Evolutionary conservation across 192 early-diverging fungal genomes (phyloP).

Genomic region (Backusella liffmaniae): DNA sequence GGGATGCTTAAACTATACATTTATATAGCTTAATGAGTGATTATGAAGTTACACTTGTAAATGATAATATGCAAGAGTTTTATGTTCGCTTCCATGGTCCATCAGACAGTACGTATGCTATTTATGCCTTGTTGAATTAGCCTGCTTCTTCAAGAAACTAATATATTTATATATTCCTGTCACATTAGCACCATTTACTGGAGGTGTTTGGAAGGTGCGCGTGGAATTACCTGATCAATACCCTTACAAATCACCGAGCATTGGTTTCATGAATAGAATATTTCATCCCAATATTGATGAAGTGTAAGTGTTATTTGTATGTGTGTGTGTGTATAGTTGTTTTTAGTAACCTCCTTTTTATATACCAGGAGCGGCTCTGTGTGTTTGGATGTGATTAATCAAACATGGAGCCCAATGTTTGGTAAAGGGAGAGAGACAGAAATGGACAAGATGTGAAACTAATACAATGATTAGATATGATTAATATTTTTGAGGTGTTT

Average conservation of each 20-base stretch:
- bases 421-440: slow-evolving; percentile 45
- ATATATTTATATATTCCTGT: not conserved
- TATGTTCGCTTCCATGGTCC: slow-evolving; percentile 94
- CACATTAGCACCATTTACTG: slow-evolving; percentile 78
- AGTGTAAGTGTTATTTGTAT: slow-evolving; percentile 51
- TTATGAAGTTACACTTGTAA: slow-evolving; percentile 97
- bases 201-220: slow-evolving; percentile 96
- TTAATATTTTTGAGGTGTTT: slow-evolving; percentile 99
- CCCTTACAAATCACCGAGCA: slow-evolving; percentile 98
- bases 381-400: slow-evolving; percentile 99
- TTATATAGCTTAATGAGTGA: slow-evolving; percentile 92
- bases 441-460: not conserved
- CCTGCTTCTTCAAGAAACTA: no score
- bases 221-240: slow-evolving; percentile 99
- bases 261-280: slow-evolving; percentile 99
- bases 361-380: slow-evolving; percentile 87
- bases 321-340: no score
- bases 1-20: not conserved
- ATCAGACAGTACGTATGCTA: slow-evolving; percentile 75
- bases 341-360: not conserved
- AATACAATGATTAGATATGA: slow-evolving; percentile 70
- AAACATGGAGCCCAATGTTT: slow-evolving; percentile 99
- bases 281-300: slow-evolving; percentile 99
- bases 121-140: not conserved
- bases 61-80: slow-evolving; percentile 99